Conservation (phyloP, 2,329 filamentous ascomycete genomes). For the Phaeosphaeriaceae sp. region DNA sequence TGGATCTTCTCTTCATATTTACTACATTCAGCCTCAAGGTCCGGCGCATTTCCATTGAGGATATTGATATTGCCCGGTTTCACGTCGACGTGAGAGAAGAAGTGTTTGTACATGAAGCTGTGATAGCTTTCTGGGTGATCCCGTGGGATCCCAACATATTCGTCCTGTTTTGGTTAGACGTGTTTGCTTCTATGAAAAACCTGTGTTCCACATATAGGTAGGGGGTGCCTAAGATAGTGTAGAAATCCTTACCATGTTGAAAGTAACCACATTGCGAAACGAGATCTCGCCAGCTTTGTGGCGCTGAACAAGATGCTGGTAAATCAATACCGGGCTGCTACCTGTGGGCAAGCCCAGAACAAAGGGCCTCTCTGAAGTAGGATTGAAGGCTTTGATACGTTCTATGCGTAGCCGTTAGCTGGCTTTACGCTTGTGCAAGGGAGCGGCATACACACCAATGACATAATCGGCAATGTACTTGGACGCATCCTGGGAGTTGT, state of each 20-base stretch:
- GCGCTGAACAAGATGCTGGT: constrained; percentile 74
- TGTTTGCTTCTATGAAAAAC: constrained; percentile 12
- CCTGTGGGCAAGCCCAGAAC: constrained; percentile 85
- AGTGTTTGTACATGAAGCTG: constrained; percentile 91
- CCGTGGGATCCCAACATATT: constrained; percentile 83
- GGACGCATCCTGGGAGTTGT: constrained; percentile 71
- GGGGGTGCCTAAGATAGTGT: constrained; percentile 16
- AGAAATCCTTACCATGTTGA: constrained; percentile 75
- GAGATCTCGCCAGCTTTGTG: constrained; percentile 78
- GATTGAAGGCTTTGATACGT: constrained; percentile 78
- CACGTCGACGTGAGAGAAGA: constrained; percentile 86
- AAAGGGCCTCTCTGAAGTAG: constrained; percentile 75
- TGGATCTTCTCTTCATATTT: constrained; percentile 81
- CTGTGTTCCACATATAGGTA: constrained; percentile 25
- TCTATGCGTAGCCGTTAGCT: constrained; percentile 55
- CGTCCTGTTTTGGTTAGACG: constrained; percentile 63
- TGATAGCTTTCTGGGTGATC: constrained; percentile 88
- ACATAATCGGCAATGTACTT: constrained; percentile 83
- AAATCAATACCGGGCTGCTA: constrained; percentile 79
- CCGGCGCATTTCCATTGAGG: constrained; percentile 78
- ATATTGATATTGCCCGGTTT: constrained; percentile 84
- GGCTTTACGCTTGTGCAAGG: constrained; percentile 27
- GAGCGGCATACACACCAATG: constrained; percentile 59
- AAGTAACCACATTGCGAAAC: constrained; percentile 87
- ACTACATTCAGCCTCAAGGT: constrained; percentile 77